These are phyloP conservation scores for Thuidium tamariscinum DNA, from an alignment of 225 moss, liverwort and hornwort genomes.

Conservation along the genomic window DNA sequence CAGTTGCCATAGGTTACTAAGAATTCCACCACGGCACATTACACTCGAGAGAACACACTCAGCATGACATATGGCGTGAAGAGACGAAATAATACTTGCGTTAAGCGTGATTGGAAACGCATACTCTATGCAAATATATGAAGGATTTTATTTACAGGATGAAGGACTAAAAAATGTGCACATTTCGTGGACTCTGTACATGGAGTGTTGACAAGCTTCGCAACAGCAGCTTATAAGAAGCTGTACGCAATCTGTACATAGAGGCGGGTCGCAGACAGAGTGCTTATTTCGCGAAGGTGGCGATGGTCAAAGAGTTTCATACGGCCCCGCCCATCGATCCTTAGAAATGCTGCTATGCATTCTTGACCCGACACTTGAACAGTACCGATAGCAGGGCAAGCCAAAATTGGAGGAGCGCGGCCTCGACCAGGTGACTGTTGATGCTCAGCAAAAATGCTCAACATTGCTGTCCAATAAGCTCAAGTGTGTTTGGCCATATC, in stretches of 20 bases:
- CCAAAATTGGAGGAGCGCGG: background rate
- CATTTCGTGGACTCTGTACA: background rate
- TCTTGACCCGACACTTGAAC: background rate
- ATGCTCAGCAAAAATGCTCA: background rate
- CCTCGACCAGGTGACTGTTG: background rate
- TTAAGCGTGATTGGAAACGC: background rate
- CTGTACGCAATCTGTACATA: background rate
- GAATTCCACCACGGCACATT: background rate
- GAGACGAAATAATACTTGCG: background rate
- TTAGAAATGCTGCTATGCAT: background rate
- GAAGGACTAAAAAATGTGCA: background rate
- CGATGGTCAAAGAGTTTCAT: background rate
- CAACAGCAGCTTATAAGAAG: background rate
- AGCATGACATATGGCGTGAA: background rate
- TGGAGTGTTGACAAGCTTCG: background rate
- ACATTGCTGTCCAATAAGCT: background rate
- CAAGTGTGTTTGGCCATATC: constrained; percentile 30
- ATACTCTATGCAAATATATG: too few species aligned
- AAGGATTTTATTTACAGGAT: background rate
- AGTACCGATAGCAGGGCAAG: background rate
- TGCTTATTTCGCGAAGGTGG: background rate
- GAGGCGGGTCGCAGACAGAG: background rate
- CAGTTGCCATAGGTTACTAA: background rate
- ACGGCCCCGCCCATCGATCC: background rate
- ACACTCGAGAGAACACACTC: background rate